These are phyloP conservation scores for Microdochium trichocladiopsis DNA, from an alignment of 2,329 filamentous ascomycete species.

Conservation along the genomic window DNA sequence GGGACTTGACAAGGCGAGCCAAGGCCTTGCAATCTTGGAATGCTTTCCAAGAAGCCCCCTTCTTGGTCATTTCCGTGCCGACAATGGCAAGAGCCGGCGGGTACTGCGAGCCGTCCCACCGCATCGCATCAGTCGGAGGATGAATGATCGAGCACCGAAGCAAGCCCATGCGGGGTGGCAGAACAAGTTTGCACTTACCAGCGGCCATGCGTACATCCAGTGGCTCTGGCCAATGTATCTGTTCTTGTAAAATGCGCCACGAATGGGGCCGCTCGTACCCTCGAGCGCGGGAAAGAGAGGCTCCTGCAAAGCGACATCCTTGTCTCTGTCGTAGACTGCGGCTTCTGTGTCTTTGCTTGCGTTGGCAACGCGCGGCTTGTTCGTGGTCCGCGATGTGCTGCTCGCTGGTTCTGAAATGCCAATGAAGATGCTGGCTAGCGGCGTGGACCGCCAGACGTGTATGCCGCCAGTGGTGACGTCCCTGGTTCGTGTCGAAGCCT, in stretches of 20 bases:
- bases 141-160: no score
- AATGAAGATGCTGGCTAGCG: not conserved
- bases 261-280: not conserved
- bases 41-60: not conserved
- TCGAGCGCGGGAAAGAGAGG: not conserved
- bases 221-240: not conserved
- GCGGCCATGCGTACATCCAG: not conserved
- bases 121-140: no score
- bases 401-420: constrained; percentile 4
- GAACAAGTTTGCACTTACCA: not conserved
- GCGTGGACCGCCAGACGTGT: not conserved
- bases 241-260: not conserved
- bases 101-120: no score
- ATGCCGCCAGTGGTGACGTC: not conserved
- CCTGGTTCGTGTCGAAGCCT: not conserved
- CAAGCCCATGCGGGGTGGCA: no score
- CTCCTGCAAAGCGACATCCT: not conserved
- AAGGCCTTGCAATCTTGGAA: not conserved
- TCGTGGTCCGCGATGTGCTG: not conserved
- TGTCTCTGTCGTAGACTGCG: not conserved
- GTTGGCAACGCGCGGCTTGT: not conserved
- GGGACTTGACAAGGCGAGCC: not conserved
- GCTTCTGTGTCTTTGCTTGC: not conserved
- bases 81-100: not conserved
- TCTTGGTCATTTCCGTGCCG: not conserved